Evolutionary conservation across 2,329 filamentous ascomycete genomes (phyloP).

Genomic region (Ilyonectria sp.): DNA sequence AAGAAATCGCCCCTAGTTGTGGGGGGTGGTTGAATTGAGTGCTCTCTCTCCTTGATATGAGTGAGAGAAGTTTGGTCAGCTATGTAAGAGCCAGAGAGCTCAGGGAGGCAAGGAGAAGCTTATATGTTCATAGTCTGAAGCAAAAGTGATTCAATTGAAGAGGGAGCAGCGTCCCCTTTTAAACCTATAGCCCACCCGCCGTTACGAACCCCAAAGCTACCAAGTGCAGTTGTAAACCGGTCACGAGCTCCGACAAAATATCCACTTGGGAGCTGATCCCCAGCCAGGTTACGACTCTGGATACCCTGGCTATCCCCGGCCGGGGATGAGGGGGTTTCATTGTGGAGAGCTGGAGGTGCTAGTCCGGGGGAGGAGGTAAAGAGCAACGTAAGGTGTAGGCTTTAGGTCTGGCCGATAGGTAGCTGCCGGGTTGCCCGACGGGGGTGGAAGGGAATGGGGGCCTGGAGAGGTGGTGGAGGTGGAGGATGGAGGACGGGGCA

Average conservation of each 20-base stretch:
- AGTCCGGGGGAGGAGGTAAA: not conserved
- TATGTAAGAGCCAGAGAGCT: not conserved
- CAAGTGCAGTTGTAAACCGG: constrained; percentile 1
- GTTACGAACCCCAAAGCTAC: not conserved
- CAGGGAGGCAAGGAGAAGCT: not conserved
- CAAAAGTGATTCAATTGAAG: not conserved
- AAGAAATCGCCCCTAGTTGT: constrained; percentile 9
- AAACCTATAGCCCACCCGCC: not conserved
- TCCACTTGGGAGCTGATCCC: constrained; percentile 6
- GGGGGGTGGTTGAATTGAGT: not conserved
- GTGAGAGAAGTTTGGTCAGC: not conserved
- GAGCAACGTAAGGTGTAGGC: not conserved
- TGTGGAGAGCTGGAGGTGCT: constrained; percentile 13
- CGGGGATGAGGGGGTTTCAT: constrained; percentile 11
- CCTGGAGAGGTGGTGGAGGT: constrained; percentile 2
- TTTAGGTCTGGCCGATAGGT: not conserved
- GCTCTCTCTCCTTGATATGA: not conserved
- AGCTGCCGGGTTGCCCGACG: constrained; percentile 1
- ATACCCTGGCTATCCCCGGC: constrained; percentile 8
- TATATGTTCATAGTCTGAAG: not conserved
- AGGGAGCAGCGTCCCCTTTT: not conserved
- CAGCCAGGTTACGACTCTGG: not conserved
- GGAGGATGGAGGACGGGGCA: not conserved
- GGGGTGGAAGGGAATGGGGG: not conserved
- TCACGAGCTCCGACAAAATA: constrained; percentile 9